phyloP scores from a whole-genome alignment of 768 basidiomycete species.

The Heimioporus sp. region DNA sequence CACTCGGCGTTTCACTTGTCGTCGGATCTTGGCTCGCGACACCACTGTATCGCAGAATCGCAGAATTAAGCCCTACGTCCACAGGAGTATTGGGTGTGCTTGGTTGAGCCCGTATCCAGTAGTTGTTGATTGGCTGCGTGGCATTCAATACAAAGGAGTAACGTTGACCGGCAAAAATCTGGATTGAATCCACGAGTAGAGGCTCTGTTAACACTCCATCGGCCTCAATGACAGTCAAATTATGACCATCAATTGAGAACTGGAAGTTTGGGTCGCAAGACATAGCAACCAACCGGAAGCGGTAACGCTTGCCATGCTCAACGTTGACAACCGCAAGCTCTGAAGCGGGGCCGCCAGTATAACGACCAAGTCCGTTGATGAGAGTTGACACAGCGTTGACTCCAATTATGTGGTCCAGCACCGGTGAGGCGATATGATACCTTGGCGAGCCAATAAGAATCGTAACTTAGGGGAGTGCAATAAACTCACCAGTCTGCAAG shows the following conservation, averaged over 20 bases:
- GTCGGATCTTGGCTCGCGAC: slow-evolving; percentile 40
- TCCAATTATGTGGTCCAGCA: slow-evolving; percentile 18
- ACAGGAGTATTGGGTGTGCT: slow-evolving; percentile 20
- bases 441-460: slow-evolving; percentile 4
- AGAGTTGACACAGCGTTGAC: slow-evolving; percentile 22
- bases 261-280: slow-evolving; percentile 42
- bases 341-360: slow-evolving; percentile 34
- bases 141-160: slow-evolving; percentile 45
- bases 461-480: background rate
- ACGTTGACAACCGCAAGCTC: slow-evolving; percentile 42
- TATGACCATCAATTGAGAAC: slow-evolving; percentile 49
- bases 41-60: slow-evolving; percentile 50
- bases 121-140: slow-evolving; percentile 46
- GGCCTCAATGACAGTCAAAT: slow-evolving; percentile 40
- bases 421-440: slow-evolving; percentile 21
- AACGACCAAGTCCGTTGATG: slow-evolving; percentile 32
- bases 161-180: slow-evolving; percentile 35
- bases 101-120: slow-evolving; percentile 50
- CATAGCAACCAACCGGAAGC: slow-evolving; percentile 48
- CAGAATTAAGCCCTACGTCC: slow-evolving; percentile 47
- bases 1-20: slow-evolving; percentile 25
- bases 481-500: slow-evolving; percentile 24
- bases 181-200: slow-evolving; percentile 38
- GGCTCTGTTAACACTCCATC: slow-evolving; percentile 46
- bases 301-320: slow-evolving; percentile 36